Evolutionary conservation across 2,329 filamentous ascomycete genomes (phyloP).

Genomic region (Ceratocystis papillata): DNA sequence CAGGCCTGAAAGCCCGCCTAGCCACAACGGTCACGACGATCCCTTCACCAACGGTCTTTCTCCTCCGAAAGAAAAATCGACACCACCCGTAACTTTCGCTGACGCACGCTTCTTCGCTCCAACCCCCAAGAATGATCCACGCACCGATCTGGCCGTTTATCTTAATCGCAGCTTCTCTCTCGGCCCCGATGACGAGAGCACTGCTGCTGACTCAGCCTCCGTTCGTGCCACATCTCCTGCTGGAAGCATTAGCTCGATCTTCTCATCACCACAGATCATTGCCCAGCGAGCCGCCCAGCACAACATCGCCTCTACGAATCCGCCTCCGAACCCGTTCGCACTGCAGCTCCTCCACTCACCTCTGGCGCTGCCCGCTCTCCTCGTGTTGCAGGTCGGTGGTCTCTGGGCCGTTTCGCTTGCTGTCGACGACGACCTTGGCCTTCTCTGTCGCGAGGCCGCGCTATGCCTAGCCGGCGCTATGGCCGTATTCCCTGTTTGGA

Average conservation of each 20-base stretch:
- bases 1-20: not conserved
- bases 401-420: conserved; percentile 17
- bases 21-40: not conserved
- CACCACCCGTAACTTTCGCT: conserved; percentile 35
- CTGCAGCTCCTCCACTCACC: conserved; percentile 22
- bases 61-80: not conserved
- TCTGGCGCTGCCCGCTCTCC: conserved; percentile 18
- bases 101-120: conserved; percentile 44
- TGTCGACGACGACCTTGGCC: conserved; percentile 15
- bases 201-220: not conserved
- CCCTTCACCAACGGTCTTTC: conserved; percentile 8
- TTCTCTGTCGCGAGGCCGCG: conserved; percentile 20
- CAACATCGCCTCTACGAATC: not conserved
- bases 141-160: conserved; percentile 32
- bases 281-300: conserved; percentile 19
- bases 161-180: conserved; percentile 33
- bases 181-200: conserved; percentile 23
- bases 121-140: conserved; percentile 30
- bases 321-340: conserved; percentile 17
- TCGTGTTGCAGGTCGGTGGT: conserved; percentile 17
- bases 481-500: conserved; percentile 23
- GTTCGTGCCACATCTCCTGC: conserved; percentile 16
- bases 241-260: conserved; percentile 18
- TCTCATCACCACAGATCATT: conserved; percentile 20
- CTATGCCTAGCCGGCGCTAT: conserved; percentile 20